Percentiles rank a stretch among this genome's conserved stretches.
These are phyloP conservation scores for Myochromella boudieri DNA, from an alignment of 768 basidiomycete genomes.

Conservation along the genomic window DNA sequence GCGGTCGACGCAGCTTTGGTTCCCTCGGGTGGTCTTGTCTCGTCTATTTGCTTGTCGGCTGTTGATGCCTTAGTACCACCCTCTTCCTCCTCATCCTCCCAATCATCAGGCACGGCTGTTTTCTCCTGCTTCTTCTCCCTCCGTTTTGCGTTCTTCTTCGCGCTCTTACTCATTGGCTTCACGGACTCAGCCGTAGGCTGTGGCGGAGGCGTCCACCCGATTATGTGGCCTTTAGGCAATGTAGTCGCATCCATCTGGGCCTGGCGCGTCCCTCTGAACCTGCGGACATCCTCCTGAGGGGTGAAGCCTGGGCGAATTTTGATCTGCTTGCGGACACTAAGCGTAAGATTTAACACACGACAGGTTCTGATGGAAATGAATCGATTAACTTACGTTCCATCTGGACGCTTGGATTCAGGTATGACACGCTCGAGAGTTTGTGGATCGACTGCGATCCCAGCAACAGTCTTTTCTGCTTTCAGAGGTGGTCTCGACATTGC, in stretches of 20 bases:
- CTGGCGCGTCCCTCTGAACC: slow-evolving; percentile 79
- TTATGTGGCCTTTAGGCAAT: slow-evolving; percentile 76
- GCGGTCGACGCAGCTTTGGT: slow-evolving; percentile 8
- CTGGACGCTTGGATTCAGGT: slow-evolving; percentile 76
- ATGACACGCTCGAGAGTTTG: slow-evolving; percentile 86
- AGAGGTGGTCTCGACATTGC: slow-evolving; percentile 78
- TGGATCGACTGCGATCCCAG: slow-evolving; percentile 87
- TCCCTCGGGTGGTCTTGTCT: slow-evolving; percentile 10
- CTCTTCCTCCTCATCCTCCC: slow-evolving; percentile 73
- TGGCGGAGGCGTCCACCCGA: slow-evolving; percentile 75
- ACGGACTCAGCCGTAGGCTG: slow-evolving; percentile 31
- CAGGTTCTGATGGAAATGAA: slow-evolving; percentile 13
- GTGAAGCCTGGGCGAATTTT: slow-evolving; percentile 93
- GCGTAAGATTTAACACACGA: slow-evolving; percentile 10
- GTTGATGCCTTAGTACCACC: slow-evolving; percentile 6
- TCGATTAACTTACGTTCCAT: slow-evolving; percentile 71
- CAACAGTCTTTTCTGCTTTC: slow-evolving; percentile 62
- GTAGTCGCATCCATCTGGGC: slow-evolving; percentile 63
- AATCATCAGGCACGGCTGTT: slow-evolving; percentile 65
- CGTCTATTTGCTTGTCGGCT: slow-evolving; percentile 17
- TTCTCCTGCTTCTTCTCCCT: slow-evolving; percentile 63
- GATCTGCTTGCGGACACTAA: slow-evolving; percentile 80
- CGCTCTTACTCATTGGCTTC: slow-evolving; percentile 74
- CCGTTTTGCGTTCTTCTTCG: slow-evolving; percentile 78
- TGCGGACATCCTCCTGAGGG: slow-evolving; percentile 90